Evolutionary conservation across 768 basidiomycete genomes (phyloP), one percentile per base, ranked within the genome.

Genomic region (Phaeolepiota aurea): DNA sequence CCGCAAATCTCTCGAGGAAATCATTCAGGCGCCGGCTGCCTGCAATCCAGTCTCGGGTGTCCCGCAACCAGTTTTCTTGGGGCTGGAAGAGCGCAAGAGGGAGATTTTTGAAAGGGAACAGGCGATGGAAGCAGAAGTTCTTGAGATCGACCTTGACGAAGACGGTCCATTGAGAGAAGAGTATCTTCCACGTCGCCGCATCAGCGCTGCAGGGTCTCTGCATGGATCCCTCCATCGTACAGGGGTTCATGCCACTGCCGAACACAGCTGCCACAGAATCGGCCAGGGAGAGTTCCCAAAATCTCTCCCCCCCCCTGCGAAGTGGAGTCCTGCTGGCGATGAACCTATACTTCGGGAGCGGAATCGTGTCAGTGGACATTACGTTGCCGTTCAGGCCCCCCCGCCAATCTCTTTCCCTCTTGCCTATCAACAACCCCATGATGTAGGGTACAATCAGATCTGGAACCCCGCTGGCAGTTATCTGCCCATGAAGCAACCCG

Each of bases 111-210:
- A 75, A 40, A 65, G 66, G 46, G 63, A 73, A 41, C 53, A 62
- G 36, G 58, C 59, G 14, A 50, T 56, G 49, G 57, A 50, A 10
- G 60, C 68, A 38, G 79, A 82, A 44, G 66, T 71, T 2, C 56
- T 77, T 30, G 85, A 87, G 51, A 84, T 89, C 39, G 79, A 89
- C 59, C 65, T 89, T 32, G 87, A 89, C 48, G 81, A 86, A 55
- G 85, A 87, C 52, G 87, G 87, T 2, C 87, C 87, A 22, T 66
- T 89, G 37, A 66, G 85, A 37, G 83, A 87, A 53, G 86, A 89
- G 51, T 88, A 89, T 47, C 57, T 88, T 40, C 87, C 87, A 11
- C 76, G 68, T 48, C 82, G 84, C 38, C 81, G 82, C 37, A 54
- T 65, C 45, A 76, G 68, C 50, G 55, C 54, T 30, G 49, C 53